Evolutionary conservation across 192 early-diverging fungal species (phyloP).

Genomic region (Umbelopsis vinacea): DNA sequence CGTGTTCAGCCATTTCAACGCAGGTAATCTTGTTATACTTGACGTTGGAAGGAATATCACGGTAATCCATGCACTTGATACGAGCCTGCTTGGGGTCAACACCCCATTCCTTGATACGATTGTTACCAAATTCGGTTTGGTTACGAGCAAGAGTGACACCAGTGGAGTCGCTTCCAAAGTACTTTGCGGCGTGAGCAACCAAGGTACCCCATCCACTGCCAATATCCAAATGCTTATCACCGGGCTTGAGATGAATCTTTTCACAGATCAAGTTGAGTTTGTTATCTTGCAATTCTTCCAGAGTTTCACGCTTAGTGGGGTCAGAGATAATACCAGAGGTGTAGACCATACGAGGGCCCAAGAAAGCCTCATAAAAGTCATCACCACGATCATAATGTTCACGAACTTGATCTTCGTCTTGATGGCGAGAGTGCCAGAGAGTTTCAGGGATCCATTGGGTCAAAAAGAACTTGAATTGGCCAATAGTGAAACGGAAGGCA

Average conservation of each 20-base stretch:
- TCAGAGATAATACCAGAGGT: constrained; percentile 93
- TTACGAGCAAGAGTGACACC: constrained; percentile 94
- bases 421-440: constrained; percentile 96
- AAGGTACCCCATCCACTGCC: constrained; percentile 99
- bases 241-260: constrained; percentile 81
- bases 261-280: constrained; percentile 91
- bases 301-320: constrained; percentile 70
- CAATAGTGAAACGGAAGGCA: constrained; percentile 81
- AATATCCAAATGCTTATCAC: constrained; percentile 94
- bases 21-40: constrained; percentile 98
- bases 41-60: constrained; percentile 87
- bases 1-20: constrained; percentile 99
- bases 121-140: constrained; percentile 89
- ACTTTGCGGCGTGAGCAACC: constrained; percentile 85
- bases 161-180: constrained; percentile 86
- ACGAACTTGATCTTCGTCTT: constrained; percentile 97
- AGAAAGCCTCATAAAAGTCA: constrained; percentile 95
- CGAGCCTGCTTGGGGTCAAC: constrained; percentile 73
- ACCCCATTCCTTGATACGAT: constrained; percentile 80
- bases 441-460: constrained; percentile 97
- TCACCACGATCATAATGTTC: constrained; percentile 99
- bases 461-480: constrained; percentile 91
- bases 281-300: constrained; percentile 96
- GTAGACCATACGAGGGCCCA: constrained; percentile 96
- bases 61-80: constrained; percentile 96